These are phyloP conservation scores for Kitagawia praeruptora DNA, from an alignment of 129 eudicot species.

Conservation along the genomic window DNA sequence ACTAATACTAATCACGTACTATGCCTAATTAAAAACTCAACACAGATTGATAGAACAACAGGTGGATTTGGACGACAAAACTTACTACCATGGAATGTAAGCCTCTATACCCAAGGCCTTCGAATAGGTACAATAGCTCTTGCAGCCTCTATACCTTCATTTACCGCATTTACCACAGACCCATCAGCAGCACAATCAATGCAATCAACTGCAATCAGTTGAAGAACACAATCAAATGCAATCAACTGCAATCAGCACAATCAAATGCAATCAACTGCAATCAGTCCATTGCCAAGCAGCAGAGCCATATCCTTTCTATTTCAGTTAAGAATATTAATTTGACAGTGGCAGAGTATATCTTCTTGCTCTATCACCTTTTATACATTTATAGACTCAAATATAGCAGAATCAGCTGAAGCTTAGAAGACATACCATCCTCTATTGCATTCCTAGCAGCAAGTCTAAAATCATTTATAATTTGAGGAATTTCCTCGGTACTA, in stretches of 20 bases:
- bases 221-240: neutral
- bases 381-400: too few species aligned
- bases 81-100: neutral
- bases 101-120: slow-evolving; percentile 94
- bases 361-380: too few species aligned
- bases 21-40: neutral
- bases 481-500: slow-evolving; percentile 27
- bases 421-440: slow-evolving; percentile 20
- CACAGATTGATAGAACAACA: neutral
- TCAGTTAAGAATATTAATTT: too few species aligned
- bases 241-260: slow-evolving; percentile 39
- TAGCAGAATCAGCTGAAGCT: too few species aligned
- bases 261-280: slow-evolving; percentile 48
- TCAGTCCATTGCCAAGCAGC: too few species aligned
- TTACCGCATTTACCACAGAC: slow-evolving; percentile 78
- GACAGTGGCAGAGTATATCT: too few species aligned
- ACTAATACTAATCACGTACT: neutral
- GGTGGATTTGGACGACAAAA: neutral
- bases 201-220: slow-evolving; percentile 58
- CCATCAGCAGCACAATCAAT: slow-evolving; percentile 97
- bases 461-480: slow-evolving; percentile 32
- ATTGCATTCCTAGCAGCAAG: slow-evolving; percentile 42
- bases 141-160: slow-evolving; percentile 83
- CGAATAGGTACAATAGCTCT: slow-evolving; percentile 51
- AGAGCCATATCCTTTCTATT: too few species aligned